These are phyloP conservation scores for Aphanoascus verrucosus DNA, from an alignment of 2,329 filamentous ascomycete species.

Conservation along the genomic window DNA sequence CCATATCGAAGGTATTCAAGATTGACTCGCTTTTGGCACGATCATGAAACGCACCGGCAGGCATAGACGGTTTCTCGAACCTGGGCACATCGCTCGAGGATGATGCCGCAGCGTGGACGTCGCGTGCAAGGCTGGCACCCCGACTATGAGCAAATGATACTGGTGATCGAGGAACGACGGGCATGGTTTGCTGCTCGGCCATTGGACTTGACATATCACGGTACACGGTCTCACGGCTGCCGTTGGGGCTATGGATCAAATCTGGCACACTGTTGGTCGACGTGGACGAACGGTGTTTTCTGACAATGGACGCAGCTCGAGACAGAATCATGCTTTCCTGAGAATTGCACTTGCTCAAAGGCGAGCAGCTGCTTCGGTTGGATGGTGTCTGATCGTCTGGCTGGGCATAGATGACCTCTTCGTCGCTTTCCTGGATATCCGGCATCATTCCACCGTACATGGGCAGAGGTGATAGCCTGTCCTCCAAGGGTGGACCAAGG, in stretches of 20 bases:
- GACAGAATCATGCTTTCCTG: slow-evolving; percentile 47
- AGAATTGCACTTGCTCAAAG: slow-evolving; percentile 47
- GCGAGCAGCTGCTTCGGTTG: slow-evolving; percentile 40
- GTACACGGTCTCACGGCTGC: slow-evolving; percentile 29
- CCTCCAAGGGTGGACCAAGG: slow-evolving; percentile 24
- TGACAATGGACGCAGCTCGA: slow-evolving; percentile 37
- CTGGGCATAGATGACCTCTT: slow-evolving; percentile 23
- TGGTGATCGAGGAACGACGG: slow-evolving; percentile 14
- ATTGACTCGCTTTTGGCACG: slow-evolving; percentile 31
- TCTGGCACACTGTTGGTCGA: slow-evolving; percentile 39
- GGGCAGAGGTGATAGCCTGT: slow-evolving; percentile 26
- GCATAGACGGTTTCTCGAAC: slow-evolving; percentile 18
- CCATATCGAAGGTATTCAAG: slow-evolving; percentile 19
- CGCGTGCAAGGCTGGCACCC: slow-evolving; percentile 28
- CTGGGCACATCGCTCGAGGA: slow-evolving; percentile 19
- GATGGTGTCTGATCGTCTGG: slow-evolving; percentile 32
- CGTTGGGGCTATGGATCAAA: slow-evolving; percentile 32
- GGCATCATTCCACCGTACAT: slow-evolving; percentile 35
- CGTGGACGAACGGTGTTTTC: slow-evolving; percentile 39
- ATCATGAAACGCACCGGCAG: slow-evolving; percentile 23
- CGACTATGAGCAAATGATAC: slow-evolving; percentile 20
- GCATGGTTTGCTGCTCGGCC: neutral
- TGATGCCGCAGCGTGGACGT: slow-evolving; percentile 24
- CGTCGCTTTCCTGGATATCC: slow-evolving; percentile 38
- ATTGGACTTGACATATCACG: slow-evolving; percentile 11